Evolutionary conservation across 306 rosid genomes (phyloP), one percentile per base, ranked within the genome.

Genomic region (Argentina anserina): DNA sequence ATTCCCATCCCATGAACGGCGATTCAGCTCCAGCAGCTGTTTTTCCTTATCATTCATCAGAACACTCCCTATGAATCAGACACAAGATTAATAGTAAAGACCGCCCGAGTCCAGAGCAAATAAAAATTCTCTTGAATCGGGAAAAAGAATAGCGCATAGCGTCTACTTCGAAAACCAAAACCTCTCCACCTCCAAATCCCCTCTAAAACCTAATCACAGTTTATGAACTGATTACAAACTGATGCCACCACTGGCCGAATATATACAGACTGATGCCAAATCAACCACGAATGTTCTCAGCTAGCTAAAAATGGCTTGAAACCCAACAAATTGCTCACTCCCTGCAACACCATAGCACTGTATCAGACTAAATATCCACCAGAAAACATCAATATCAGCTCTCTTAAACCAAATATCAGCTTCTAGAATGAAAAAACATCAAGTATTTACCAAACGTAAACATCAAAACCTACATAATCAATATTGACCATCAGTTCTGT

Each of bases 11-110:
- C 50, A 86, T 21, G 71, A 74, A 31, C 37, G 71, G 60, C 73
- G 76, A 72, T 56, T 73, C 75, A 83, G 65, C 69, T 84, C 84
- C 65, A 18, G 74, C 61, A 78, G 79, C 79, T 79, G 90, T 58
- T 79, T 79, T 15, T 66, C 66, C 75, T 72, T 74, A 46, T 81
- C 81, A 1, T 80, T 84, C 92, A 88, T 88, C 80, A 73, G 90
- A 74, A 53, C 81, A 64, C 78, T 85, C 84, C 82, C 80, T 72
- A 77, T 74, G 83, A 87, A 79, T 83, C 79, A 80, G 65, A 85
- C 47, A 79, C 68, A 67, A 64, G 31, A 71, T 66, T 26, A 74
- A 72, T 17, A 39, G 10, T 58, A 69, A 74, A 33, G 75, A 73
- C 75, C 72, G 50, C 70, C 85, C 41, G 67, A 84, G 70, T 75